Evolutionary conservation across 352 stramenopile genomes (phyloP).

Genomic region (Phytopythium litorale): DNA sequence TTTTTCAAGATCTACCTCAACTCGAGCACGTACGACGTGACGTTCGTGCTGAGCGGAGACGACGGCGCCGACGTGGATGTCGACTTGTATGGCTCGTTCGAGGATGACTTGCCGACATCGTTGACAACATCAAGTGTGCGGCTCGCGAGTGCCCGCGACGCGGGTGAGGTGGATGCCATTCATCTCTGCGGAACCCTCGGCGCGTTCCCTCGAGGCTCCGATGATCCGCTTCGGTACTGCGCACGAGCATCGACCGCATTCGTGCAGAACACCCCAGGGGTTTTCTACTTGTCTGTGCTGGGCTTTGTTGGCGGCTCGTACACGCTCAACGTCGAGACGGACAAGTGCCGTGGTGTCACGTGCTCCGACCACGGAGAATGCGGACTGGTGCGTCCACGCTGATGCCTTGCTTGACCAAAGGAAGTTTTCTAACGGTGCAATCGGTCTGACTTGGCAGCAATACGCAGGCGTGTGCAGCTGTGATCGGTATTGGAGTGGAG

Average conservation of each 20-base stretch:
- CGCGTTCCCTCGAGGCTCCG: slow-evolving; percentile 52
- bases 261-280: slow-evolving; percentile 47
- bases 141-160: slow-evolving; percentile 53
- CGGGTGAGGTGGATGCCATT: slow-evolving; percentile 44
- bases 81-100: slow-evolving; percentile 75
- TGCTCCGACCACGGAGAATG: slow-evolving; percentile 60
- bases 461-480: slow-evolving; percentile 67
- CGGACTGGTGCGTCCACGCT: slow-evolving; percentile 29
- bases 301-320: slow-evolving; percentile 37
- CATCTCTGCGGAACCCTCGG: slow-evolving; percentile 64
- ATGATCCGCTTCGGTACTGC: slow-evolving; percentile 58
- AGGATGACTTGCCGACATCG: slow-evolving; percentile 50
- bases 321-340: slow-evolving; percentile 44
- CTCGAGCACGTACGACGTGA: slow-evolving; percentile 66
- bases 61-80: slow-evolving; percentile 25
- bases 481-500: slow-evolving; percentile 69
- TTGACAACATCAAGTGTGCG: slow-evolving; percentile 34
- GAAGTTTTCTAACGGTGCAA: neutral
- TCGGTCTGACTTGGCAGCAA: slow-evolving; percentile 16
- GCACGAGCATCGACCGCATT: slow-evolving; percentile 45
- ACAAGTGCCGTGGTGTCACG: slow-evolving; percentile 60
- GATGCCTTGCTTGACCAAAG: neutral
- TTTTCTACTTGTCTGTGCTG: slow-evolving; percentile 69
- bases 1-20: slow-evolving; percentile 66
- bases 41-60: slow-evolving; percentile 33